phyloP scores from a whole-genome alignment of 1,139 yeast genomes.

The Saccharomyces hybrid region DNA sequence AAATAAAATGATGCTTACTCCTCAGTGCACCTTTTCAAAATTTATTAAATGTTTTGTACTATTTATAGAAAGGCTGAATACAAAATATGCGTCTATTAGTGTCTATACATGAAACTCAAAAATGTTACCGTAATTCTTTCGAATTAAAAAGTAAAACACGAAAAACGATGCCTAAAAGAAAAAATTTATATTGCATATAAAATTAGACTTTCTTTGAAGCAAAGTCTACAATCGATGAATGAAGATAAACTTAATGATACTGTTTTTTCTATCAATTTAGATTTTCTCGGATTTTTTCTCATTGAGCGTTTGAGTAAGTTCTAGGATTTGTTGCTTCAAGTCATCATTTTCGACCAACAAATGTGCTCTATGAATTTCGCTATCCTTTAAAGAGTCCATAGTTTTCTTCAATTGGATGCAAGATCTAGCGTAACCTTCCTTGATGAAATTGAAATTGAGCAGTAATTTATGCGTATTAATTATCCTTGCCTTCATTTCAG shows the following conservation, averaged over 20 bases:
- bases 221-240: not conserved
- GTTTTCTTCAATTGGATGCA: conserved; percentile 30
- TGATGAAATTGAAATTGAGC: conserved; percentile 29
- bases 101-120: not conserved
- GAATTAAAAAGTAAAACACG: not conserved
- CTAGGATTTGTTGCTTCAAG: conserved; percentile 13
- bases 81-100: not conserved
- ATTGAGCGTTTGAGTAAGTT: not conserved
- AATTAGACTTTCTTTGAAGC: not conserved
- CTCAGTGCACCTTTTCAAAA: not conserved
- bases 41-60: not conserved
- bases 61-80: not conserved
- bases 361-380: conserved; percentile 33
- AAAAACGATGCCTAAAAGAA: not conserved
- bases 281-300: not conserved
- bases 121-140: not conserved
- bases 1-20: not conserved
- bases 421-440: conserved; percentile 31
- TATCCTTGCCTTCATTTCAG: conserved; percentile 29
- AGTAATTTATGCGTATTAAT: conserved; percentile 29
- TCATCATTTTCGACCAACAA: conserved; percentile 27
- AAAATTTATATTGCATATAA: not conserved
- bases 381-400: conserved; percentile 30
- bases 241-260: not conserved
- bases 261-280: not conserved